Evolutionary conservation across 2,329 filamentous ascomycete species (phyloP).

Genomic region (Trichoderma polysporum): DNA sequence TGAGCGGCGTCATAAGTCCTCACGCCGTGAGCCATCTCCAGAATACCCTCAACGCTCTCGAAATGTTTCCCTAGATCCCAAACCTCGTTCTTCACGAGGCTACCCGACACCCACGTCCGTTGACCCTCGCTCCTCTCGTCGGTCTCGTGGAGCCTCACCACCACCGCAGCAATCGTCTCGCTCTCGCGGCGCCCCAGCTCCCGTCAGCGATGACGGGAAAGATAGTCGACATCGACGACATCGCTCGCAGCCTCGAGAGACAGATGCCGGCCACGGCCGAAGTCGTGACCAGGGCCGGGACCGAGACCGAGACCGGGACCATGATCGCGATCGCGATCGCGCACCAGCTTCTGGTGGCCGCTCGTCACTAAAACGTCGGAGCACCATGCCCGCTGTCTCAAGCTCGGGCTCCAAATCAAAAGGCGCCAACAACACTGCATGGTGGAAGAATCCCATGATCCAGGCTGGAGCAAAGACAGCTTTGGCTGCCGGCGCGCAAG

Average conservation of each 20-base stretch:
- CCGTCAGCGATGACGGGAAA: background rate
- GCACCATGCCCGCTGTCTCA: constrained; percentile 35
- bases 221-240: constrained; percentile 3
- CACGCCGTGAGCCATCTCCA: constrained; percentile 12
- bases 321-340: background rate
- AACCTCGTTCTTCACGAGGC: constrained; percentile 1
- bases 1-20: constrained; percentile 18
- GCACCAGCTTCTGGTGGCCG: background rate
- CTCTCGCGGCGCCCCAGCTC: constrained; percentile 7
- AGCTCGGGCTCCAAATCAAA: constrained; percentile 24
- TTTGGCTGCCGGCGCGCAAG: constrained; percentile 48
- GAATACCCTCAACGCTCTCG: constrained; percentile 6
- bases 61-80: constrained; percentile 9
- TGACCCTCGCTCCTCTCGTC: constrained; percentile 9
- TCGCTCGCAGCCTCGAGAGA: constrained; percentile 12
- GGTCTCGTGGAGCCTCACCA: constrained; percentile 1
- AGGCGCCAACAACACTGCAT: constrained; percentile 25
- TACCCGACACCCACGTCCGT: background rate
- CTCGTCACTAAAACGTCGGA: constrained; percentile 24
- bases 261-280: background rate
- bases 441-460: constrained; percentile 41
- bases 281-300: background rate
- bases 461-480: constrained; percentile 48
- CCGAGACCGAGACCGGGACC: background rate
- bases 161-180: background rate